Percentiles rank a stretch among this genome's conserved stretches.
These are phyloP conservation scores for Casaregolazyma suthepensis DNA, from an alignment of 1,139 yeast species.

Conservation along the genomic window DNA sequence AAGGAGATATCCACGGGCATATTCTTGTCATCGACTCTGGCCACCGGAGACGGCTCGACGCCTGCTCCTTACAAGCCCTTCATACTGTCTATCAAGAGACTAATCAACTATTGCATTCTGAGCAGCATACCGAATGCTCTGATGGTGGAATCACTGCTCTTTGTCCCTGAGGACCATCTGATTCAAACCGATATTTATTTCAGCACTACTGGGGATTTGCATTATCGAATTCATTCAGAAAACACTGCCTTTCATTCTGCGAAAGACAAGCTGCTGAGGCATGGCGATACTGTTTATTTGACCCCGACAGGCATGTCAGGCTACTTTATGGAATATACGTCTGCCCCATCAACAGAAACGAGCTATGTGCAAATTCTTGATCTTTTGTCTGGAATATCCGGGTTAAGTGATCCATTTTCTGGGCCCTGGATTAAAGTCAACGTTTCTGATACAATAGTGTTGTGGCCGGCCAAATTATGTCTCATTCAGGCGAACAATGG, in stretches of 20 bases:
- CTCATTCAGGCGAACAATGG: slow-evolving; percentile 14
- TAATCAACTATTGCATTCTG: slow-evolving; percentile 45
- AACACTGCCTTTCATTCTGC: slow-evolving; percentile 10
- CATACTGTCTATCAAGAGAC: slow-evolving; percentile 53
- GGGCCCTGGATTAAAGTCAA: slow-evolving; percentile 18
- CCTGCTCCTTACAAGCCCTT: slow-evolving; percentile 49
- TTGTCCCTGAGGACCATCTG: slow-evolving; percentile 13
- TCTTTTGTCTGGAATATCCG: neutral
- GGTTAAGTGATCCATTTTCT: slow-evolving; percentile 12
- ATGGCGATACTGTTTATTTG: slow-evolving; percentile 49
- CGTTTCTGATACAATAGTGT: slow-evolving; percentile 12
- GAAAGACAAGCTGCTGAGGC: slow-evolving; percentile 16
- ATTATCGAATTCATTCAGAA: slow-evolving; percentile 22
- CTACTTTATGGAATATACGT: slow-evolving; percentile 45
- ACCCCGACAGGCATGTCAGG: slow-evolving; percentile 76
- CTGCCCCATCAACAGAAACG: slow-evolving; percentile 49
- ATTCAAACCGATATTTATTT: slow-evolving; percentile 29
- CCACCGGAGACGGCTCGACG: slow-evolving; percentile 33
- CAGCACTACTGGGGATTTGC: slow-evolving; percentile 34
- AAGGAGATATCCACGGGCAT: slow-evolving; percentile 34
- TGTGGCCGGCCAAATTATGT: slow-evolving; percentile 21
- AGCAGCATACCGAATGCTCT: slow-evolving; percentile 33
- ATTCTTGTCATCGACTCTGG: slow-evolving; percentile 33
- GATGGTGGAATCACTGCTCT: neutral
- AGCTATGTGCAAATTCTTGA: slow-evolving; percentile 40